Conservation (phyloP, 2,329 filamentous ascomycete genomes). For the Eutypella sp. region DNA sequence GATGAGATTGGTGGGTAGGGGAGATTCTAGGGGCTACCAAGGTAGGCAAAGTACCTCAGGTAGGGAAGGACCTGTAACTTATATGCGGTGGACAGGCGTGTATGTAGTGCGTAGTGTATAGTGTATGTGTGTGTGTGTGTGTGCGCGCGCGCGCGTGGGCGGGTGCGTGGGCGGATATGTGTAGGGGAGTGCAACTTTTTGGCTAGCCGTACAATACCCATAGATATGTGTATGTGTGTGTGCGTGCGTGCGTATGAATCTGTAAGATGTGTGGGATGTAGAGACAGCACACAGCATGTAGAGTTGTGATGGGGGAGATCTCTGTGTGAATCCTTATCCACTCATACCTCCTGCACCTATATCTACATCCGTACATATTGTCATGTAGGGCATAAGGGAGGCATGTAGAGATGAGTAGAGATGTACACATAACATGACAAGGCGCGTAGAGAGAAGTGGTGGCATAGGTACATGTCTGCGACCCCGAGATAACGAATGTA, state of each 20-base stretch:
- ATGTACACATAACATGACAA: too few relatives aligned
- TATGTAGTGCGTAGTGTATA: not conserved
- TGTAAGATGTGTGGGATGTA: slow-evolving; percentile 5
- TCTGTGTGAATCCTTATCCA: too few relatives aligned
- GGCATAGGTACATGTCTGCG: too few relatives aligned
- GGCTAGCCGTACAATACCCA: too few relatives aligned
- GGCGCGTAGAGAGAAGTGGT: too few relatives aligned
- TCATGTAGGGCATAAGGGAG: too few relatives aligned
- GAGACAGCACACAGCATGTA: not conserved
- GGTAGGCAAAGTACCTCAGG: slow-evolving; percentile 1
- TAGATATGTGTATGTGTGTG: too few relatives aligned
- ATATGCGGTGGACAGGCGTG: slow-evolving; percentile 10
- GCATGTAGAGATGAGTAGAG: too few relatives aligned
- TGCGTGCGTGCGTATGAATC: slow-evolving; percentile 4
- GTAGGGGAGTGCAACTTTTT: too few relatives aligned
- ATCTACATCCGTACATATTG: not conserved
- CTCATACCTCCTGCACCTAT: too few relatives aligned
- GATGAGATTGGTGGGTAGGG: slow-evolving; percentile 23
- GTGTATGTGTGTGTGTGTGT: slow-evolving; percentile 15
- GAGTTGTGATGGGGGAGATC: not conserved
- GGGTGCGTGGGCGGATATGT: slow-evolving; percentile 4
- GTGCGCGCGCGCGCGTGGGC: slow-evolving; percentile 19
- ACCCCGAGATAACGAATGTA: too few relatives aligned
- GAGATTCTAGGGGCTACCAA: slow-evolving; percentile 11
- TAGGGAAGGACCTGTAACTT: slow-evolving; percentile 15